Evolutionary conservation across 1,139 yeast species (phyloP).

Genomic region (Yamadazyma diospyri): DNA sequence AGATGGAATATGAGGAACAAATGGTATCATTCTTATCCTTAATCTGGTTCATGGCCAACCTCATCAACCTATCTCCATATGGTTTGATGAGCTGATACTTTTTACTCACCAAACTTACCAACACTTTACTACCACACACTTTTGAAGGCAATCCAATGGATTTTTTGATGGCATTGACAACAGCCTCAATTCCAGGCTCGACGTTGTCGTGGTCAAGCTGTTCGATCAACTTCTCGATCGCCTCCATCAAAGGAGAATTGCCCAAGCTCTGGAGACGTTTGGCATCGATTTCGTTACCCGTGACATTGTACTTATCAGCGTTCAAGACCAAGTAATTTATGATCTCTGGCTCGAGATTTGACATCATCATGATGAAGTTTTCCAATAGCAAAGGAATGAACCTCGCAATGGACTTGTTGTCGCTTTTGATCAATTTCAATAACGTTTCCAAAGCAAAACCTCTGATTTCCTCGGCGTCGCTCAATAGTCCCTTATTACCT

Average conservation of each 20-base stretch:
- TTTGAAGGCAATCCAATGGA: slow-evolving; percentile 91
- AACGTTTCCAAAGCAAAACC: slow-evolving; percentile 73
- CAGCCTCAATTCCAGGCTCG: slow-evolving; percentile 47
- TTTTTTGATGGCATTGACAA: slow-evolving; percentile 51
- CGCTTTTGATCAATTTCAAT: slow-evolving; percentile 63
- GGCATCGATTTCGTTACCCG: slow-evolving; percentile 70
- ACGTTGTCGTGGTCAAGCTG: slow-evolving; percentile 51
- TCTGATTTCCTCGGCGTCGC: slow-evolving; percentile 84
- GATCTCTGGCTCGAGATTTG: slow-evolving; percentile 88
- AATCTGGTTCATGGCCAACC: slow-evolving; percentile 56
- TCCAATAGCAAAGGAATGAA: slow-evolving; percentile 68
- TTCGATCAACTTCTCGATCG: slow-evolving; percentile 69
- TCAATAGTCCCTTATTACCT: slow-evolving; percentile 74
- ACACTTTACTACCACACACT: slow-evolving; percentile 77
- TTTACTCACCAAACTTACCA: slow-evolving; percentile 60
- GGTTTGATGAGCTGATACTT: slow-evolving; percentile 54
- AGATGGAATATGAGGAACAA: slow-evolving; percentile 70
- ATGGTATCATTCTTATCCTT: slow-evolving; percentile 72
- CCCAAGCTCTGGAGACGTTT: slow-evolving; percentile 72
- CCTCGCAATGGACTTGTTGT: slow-evolving; percentile 55
- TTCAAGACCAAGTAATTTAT: slow-evolving; percentile 82
- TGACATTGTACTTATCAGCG: slow-evolving; percentile 82
- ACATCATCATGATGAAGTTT: slow-evolving; percentile 68
- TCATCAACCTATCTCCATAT: slow-evolving; percentile 60
- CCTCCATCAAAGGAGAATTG: slow-evolving; percentile 85